Evolutionary conservation across 2,329 filamentous ascomycete species (phyloP), one percentile per base, ranked within the genome.

Genomic region (Trichoderma gracile): DNA sequence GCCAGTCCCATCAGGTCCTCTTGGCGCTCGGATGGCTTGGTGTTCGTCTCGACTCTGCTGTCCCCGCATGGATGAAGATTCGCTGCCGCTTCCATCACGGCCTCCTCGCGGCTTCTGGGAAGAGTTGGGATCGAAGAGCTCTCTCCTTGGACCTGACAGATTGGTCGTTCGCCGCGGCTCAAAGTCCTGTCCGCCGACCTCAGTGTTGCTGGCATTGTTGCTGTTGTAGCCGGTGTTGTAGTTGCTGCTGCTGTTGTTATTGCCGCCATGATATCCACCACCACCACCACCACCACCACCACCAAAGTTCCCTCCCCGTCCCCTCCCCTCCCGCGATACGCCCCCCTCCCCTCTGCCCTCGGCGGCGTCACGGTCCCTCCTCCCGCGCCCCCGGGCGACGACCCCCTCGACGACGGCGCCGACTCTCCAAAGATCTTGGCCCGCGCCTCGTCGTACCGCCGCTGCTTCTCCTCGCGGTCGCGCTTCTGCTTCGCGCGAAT

Each of bases 381-480:
- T 38, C 33, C 33, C 12, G 33, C 12, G 10, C 33, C 33, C 0
- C 60, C 86, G 0, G 88, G 86, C 4, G 86, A 86, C 4, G 87
- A 88, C 8, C 82, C 80, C 1, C 87, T 85, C 0, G 88, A 84
- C 8, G 80, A 80, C 10, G 80, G 76, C 40, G 76, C 79, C 10
- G 80, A 78, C 40, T 85, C 86, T 21, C 93, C 93, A 76, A 97
- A 94, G 63, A 97, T 89, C 74, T 93, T 90, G 71, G 94, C 92
- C 33, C 94, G 85, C 6, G 89, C 91, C 78, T 97, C 93, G 67
- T 96, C 91, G 74, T 97, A 97, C 66, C 90, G 90, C 64, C 88
- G 88, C 79, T 96, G 91, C 79, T 95, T 97, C 78, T 96, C 93
- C 73, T 96, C 93, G 10, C 88, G 85, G 70, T 96, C 92, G 55